Conservation (phyloP, 495 filamentous ascomycete species). For the Talaromyces trachyspermus region DNA sequence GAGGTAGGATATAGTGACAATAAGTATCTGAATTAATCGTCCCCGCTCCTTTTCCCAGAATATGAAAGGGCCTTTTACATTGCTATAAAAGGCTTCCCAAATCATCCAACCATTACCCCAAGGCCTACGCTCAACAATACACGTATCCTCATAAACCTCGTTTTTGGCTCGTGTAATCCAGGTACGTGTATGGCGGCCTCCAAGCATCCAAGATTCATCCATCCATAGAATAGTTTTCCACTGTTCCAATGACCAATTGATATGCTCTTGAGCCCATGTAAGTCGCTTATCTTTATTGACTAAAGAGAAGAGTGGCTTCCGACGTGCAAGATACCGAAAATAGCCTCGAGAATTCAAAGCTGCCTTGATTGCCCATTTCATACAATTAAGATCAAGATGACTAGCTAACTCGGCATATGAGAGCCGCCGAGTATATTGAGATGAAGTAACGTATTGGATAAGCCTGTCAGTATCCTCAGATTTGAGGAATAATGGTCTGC, state of each 20-base stretch:
- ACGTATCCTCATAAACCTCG: background rate
- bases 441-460: background rate
- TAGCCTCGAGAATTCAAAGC: background rate
- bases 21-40: background rate
- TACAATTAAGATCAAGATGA: background rate
- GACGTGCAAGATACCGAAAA: background rate
- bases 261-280: background rate
- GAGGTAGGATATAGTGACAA: background rate
- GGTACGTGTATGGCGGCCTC: background rate
- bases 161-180: background rate
- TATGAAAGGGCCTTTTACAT: constrained; percentile 12
- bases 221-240: background rate
- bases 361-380: background rate
- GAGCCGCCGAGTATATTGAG: background rate
- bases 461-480: background rate
- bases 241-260: background rate
- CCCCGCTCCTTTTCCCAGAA: background rate
- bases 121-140: too few relatives aligned
- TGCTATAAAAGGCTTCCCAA: background rate
- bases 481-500: background rate
- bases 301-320: background rate
- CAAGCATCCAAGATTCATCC: background rate
- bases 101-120: background rate
- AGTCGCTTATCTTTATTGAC: background rate
- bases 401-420: background rate